phyloP scores from a whole-genome alignment of 129 eudicot species.

The Glebionis coronaria region DNA sequence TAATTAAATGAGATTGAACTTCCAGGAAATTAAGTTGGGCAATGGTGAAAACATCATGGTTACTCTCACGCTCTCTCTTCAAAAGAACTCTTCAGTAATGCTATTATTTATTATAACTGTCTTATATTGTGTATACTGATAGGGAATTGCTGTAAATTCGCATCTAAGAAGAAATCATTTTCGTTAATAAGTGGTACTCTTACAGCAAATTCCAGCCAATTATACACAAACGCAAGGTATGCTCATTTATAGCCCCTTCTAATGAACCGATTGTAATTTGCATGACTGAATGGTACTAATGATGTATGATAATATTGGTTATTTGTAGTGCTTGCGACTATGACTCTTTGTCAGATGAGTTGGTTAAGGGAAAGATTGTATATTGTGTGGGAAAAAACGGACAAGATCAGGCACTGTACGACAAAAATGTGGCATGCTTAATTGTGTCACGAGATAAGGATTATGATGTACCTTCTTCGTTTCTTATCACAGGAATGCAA shows the following conservation, averaged over 20 bases:
- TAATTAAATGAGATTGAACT: too few relatives aligned
- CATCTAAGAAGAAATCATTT: constrained; percentile 42
- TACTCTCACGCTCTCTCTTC: too few relatives aligned
- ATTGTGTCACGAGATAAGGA: too few relatives aligned
- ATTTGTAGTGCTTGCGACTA: too few relatives aligned
- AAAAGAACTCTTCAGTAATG: background rate
- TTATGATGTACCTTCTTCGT: constrained; percentile 39
- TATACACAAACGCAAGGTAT: constrained; percentile 55
- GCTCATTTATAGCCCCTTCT: background rate
- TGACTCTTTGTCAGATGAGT: too few relatives aligned
- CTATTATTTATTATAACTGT: constrained; percentile 9
- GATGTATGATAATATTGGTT: too few relatives aligned
- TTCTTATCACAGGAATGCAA: constrained; percentile 34
- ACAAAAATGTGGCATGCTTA: too few relatives aligned
- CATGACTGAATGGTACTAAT: background rate
- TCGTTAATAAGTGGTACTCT: constrained; percentile 59
- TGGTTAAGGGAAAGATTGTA: too few relatives aligned
- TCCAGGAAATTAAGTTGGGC: too few relatives aligned
- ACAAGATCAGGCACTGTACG: too few relatives aligned
- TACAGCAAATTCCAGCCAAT: constrained; percentile 37
- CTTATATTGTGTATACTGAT: constrained; percentile 6
- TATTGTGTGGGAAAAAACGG: too few relatives aligned
- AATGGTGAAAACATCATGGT: too few relatives aligned
- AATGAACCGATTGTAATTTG: background rate
- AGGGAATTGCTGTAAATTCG: constrained; percentile 78